Conservation (phyloP, 768 basidiomycete genomes). For the Pleurotus giganteus region DNA sequence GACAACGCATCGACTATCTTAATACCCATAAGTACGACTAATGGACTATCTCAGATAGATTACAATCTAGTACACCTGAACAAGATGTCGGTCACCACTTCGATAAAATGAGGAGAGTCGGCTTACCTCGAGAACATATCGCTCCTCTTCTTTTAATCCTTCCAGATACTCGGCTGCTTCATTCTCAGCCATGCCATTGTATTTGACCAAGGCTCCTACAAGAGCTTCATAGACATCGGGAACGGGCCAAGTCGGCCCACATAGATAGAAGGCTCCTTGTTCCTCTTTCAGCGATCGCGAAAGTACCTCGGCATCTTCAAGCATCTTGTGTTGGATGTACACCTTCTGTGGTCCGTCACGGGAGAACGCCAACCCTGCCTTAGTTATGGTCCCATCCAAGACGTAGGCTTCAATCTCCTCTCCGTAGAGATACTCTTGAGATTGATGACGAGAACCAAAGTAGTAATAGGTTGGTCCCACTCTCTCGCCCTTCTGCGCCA, state of each 20-base stretch:
- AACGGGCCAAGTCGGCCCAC: conserved; percentile 99
- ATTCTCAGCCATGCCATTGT: conserved; percentile 60
- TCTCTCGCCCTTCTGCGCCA: conserved; percentile 68
- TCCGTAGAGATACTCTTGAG: conserved; percentile 95
- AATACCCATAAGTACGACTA: not conserved
- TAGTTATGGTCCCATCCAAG: conserved; percentile 77
- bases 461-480: conserved; percentile 97
- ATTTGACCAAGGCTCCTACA: conserved; percentile 73
- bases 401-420: conserved; percentile 96
- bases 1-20: not conserved
- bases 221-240: conserved; percentile 96
- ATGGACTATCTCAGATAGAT: conserved; percentile 4
- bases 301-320: conserved; percentile 78
- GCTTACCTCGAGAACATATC: conserved; percentile 91
- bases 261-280: conserved; percentile 89
- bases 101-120: not conserved
- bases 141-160: conserved; percentile 91
- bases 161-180: conserved; percentile 83
- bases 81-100: not conserved
- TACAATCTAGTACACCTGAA: conserved; percentile 13
- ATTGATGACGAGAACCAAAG: conserved; percentile 95
- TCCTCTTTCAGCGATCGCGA: conserved; percentile 72
- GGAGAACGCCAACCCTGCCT: conserved; percentile 94
- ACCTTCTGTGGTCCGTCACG: conserved; percentile 91
- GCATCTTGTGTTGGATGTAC: conserved; percentile 99